Base-by-base conservation (phyloP, 2,329 filamentous ascomycete species). In the Colletotrichum gloeosporioides region DNA sequence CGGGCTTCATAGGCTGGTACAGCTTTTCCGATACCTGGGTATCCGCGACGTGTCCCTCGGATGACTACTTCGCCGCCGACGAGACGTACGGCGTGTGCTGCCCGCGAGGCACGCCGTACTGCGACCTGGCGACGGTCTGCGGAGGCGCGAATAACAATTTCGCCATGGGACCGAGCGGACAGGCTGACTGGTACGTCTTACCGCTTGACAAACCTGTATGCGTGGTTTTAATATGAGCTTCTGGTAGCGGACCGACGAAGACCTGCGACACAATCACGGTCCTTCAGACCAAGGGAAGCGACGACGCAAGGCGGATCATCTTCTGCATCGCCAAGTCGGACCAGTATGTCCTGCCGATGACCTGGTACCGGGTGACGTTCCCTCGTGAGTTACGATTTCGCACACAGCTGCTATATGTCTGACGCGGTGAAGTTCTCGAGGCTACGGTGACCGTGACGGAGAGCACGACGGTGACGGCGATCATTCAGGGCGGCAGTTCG, bases 1-100 rank as follows among this genome's bases (percentile, higher is more conserved):
- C 73, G 18, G 29, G 29, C 49, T 75, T 75, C 53, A 75, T 75
- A 9, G 73, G 34, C 9, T 75, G 73, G 73, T 75, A 75, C 15
- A 36, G 53, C 9, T 36, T 36, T 53, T 71, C 73, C 22, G 31
- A 61, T 36, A 22, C 16, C 22, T 75, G 68, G 73, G 36, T 75
- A 1, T 71, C 68, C 2, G 68, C 73, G 2, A 71, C 53, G 2
- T 75, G 73, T 7, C 73, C 68, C n/a, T 22, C 73, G 6, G 29
- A 67, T 5, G 62, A 71, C 15, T 75, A 75, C 68, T 75, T 75
- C 39, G 73, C 73, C 6, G 73, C 73, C 29, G 68, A 71, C 36
- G 53, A 59, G 25, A 71, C 22, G 13, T 75, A 39, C 13, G 73
- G 73, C 4, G 73, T 75, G 0, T 75, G 73, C 55, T 75, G 73